Base-by-base conservation (phyloP, 2,329 filamentous ascomycete species). In the Didymella keratinophila region DNA sequence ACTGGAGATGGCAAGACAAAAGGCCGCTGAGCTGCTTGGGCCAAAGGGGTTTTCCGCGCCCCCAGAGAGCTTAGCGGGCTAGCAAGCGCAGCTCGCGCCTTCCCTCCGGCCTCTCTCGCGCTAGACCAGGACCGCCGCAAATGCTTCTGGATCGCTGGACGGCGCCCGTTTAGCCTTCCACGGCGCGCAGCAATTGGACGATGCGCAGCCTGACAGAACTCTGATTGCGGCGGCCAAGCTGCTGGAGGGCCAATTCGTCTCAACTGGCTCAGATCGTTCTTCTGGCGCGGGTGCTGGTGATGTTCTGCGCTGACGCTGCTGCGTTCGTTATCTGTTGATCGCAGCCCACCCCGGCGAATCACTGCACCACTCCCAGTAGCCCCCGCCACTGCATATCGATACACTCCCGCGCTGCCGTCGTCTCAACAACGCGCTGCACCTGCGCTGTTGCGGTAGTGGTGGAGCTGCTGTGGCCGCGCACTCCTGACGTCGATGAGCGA, bases 311-410 rank as follows among this genome's bases (percentile, higher is more conserved):
- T 44, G 42, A 30, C 16, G 32, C 39, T 47, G 54, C 39, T 50
- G 53, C 23, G n/a, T 32, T 27, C 27, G 11, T 16, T 50, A 30
- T n/a, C 63, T 54, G 57, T 56, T 39, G 34, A 30, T 45, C 45
- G 55, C 52, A 44, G 32, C 51, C 51, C 41, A 23, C 37, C 37
- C 37, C 57, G 18, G 53, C 64, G 56, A 68, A 66, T 64, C 67
- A 66, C 47, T 43, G 51, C 46, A 25, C 44, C 36, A 42, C 43
- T 47, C 44, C 44, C 42, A 42, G 41, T 44, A 56, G 52, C 50
- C 51, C 60, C 60, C 52, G 58, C 63, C 60, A 52, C 64, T 65
- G 63, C 67, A 70, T 67, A 64, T 64, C 61, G 55, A 60, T 44
- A 54, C 62, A 52, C 34, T 55, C 60, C 55, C 48, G 59, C 64